A percentile compares a stretch with the other conserved stretches of the same genome.
These are phyloP conservation scores for Liriodendron chinense DNA, from an alignment of 164 flowering plant genomes.

Conservation along the genomic window DNA sequence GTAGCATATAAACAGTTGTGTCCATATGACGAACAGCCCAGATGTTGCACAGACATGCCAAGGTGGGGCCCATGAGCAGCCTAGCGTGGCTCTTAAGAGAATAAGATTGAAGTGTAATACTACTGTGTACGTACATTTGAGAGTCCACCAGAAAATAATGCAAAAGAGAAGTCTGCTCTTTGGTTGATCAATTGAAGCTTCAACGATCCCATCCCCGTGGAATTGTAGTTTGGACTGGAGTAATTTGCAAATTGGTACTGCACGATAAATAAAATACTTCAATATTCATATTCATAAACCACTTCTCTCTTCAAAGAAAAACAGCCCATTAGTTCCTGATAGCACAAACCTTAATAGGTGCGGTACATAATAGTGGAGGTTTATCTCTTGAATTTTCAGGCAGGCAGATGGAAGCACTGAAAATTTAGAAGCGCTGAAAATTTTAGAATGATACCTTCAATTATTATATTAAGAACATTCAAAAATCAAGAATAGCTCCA, in stretches of 20 bases:
- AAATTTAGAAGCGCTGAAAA: slow-evolving; percentile 58
- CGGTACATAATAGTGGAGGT: slow-evolving; percentile 68
- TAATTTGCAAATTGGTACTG: slow-evolving; percentile 69
- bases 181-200: slow-evolving; percentile 69
- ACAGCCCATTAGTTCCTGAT: not conserved
- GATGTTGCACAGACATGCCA: no score
- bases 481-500: no score
- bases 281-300: not conserved
- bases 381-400: slow-evolving; percentile 41
- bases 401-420: slow-evolving; percentile 62
- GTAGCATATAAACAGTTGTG: no score
- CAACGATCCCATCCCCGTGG: slow-evolving; percentile 46
- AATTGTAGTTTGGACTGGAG: slow-evolving; percentile 41
- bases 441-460: not conserved
- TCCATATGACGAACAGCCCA: no score
- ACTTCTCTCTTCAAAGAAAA: not conserved
- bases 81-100: not conserved
- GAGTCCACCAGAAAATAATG: slow-evolving; percentile 62
- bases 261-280: slow-evolving; percentile 4
- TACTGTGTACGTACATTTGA: slow-evolving; percentile 28
- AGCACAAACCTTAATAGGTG: slow-evolving; percentile 72
- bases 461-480: not conserved
- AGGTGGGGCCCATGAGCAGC: not conserved
- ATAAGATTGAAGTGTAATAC: not conserved
- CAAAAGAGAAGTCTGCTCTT: slow-evolving; percentile 64